Evolutionary conservation across 108 stramenopile species (phyloP), one percentile per base, ranked within the genome.

Genomic region (Epithemia pelagica): DNA sequence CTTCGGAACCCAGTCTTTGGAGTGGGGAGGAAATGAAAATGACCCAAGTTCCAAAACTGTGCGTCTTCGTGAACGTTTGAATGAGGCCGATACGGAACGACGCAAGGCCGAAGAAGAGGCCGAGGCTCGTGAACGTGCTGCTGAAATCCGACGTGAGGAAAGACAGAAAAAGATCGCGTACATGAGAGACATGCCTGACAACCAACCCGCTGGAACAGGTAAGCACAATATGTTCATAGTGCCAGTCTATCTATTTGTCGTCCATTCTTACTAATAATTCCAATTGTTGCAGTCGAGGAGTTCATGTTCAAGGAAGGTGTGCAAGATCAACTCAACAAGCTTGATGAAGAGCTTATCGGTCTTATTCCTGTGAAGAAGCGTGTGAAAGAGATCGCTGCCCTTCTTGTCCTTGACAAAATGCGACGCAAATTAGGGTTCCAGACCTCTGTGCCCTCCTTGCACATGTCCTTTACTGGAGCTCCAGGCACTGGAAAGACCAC

Each of bases 221-320:
- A 65, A 74, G 87, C 80, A 7, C 15, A 58, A 7, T 58, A 7
- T 58, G 56, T 7, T 27, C 7, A 15, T 52, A 19, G 52, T 19
- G 52, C 18, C 52, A 52, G 18, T 52, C 20, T 52, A 23, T 21
- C 0, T 25, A 31, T 30, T 22, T 30, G 22, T 37, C 64, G 21
- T 56, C 64, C 7, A 8, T 62, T 52, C 18, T 31, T 54, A 64
- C 55, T 64, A n/a, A n/a, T n/a, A n/a, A n/a, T n/a, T n/a, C n/a
- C n/a, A n/a, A n/a, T n/a, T n/a, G n/a, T n/a, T n/a, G 2, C 64
- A 88, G 92, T 96, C 27, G 95, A 95, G 52, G 96, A 97, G 68
- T 97, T 96, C 82, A 97, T 96, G 95, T 97, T 91, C 84, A 95
- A 97, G 85, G 95, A 95, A 82, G 96, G 95, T 71, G 96, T 97